Percentiles rank a stretch among this genome's conserved stretches.
phyloP scores from a whole-genome alignment of 345 rosid species.

The Citropsis articulata region DNA sequence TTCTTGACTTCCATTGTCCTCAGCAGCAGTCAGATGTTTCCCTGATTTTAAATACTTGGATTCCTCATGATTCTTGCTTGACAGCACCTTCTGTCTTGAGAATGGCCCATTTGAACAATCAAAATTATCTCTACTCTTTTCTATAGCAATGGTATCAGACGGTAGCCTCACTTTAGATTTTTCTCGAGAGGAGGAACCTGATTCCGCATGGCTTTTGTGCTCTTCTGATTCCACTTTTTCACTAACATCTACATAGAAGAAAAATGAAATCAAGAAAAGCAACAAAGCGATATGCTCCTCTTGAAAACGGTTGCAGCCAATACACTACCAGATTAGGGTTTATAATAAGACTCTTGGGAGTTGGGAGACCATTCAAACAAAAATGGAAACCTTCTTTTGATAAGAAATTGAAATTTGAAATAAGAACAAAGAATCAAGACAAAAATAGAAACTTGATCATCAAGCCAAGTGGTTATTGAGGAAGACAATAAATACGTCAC shows the following conservation, averaged over 20 bases:
- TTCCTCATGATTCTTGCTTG: constrained; percentile 19
- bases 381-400: background rate
- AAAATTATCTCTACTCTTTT: constrained; percentile 10
- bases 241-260: constrained; percentile 49
- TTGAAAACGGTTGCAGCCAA: constrained; percentile 15
- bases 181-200: constrained; percentile 20
- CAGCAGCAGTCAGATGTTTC: constrained; percentile 12
- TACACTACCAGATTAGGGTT: background rate
- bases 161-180: constrained; percentile 16
- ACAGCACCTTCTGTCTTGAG: constrained; percentile 20
- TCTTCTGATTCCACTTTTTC: constrained; percentile 26
- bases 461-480: background rate
- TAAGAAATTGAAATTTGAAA: background rate
- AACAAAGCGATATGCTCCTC: constrained; percentile 21
- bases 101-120: constrained; percentile 27
- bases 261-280: constrained; percentile 27
- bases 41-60: constrained; percentile 21
- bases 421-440: background rate
- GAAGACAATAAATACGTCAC: background rate
- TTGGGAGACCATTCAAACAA: constrained; percentile 4
- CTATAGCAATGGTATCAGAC: constrained; percentile 12
- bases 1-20: constrained; percentile 26
- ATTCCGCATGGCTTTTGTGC: constrained; percentile 19
- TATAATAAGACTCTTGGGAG: constrained; percentile 7
- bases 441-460: background rate